Base-by-base conservation (phyloP, 1,139 yeast genomes). In the Pichia sp. region DNA sequence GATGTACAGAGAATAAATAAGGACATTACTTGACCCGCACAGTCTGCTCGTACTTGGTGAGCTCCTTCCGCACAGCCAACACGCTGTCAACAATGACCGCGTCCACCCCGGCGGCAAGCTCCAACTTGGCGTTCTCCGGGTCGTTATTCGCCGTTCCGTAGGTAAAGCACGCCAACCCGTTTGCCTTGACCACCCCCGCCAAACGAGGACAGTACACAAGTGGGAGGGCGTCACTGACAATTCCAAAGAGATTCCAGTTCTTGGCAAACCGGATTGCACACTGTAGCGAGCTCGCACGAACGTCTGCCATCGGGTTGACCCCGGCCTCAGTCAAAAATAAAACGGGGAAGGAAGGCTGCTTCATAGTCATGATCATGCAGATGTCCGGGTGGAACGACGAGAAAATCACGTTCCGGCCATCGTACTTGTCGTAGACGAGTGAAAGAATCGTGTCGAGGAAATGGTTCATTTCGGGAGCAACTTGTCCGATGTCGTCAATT, bases 71-170 rank as follows among this genome's bases (percentile, higher is more conserved):
- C 13, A 91, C 96, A 0, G 97, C 97, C 65, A 91, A 74, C 3
- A 93, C 98, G 56, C 90, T 85, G 68, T 93, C 98, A 4, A 89
- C 98, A 70, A 93, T 93, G 21, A 93, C 98, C 0, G 99, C 99
- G 73, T 93, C 98, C 8, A 93, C 96, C 13, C 98, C 98, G 10
- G 95, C 93, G 59, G 81, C 82, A 85, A 93, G 86, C 68, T 93
- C 97, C 55, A 87, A 74, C 60, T 83, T 83, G 36, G 96, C 93
- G 59, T 85, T 82, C 54, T 82, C 89, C 0, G 98, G 96, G 46
- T 83, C 83, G 63, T 93, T 93, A 67, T 93, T 93, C 64, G 79
- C 78, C 1, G 79, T 77, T 37, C 99, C 99, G 63, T 93, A 93
- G 0, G 96, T 88, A 52, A 93, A 95, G 69, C 97, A 91, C 13